Evolutionary conservation across 371 early-diverging fungal species (phyloP), one percentile per base, ranked within the genome.

Genomic region (Saksenaea oblongispora): DNA sequence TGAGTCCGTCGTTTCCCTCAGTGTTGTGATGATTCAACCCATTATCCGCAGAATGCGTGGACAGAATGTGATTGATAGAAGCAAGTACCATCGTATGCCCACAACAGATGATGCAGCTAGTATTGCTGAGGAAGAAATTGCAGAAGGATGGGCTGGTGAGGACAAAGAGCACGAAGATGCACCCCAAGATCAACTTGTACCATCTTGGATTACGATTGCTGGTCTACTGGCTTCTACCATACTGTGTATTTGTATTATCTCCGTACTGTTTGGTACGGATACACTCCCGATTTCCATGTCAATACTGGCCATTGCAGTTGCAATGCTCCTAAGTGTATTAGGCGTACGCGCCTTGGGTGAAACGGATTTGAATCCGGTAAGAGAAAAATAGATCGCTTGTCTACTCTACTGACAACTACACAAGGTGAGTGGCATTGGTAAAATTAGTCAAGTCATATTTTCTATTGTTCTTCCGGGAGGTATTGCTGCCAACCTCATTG

Each of bases 391-490:
- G n/a, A n/a, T 24, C 7, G 0, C 7, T 28, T 13, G 31, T 42
- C 1, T 10, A 17, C 4, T 17, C 8, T 8, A n/a, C 5, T 63
- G 11, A 36, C 22, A 2, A 5, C 11, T 58, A 27, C 56, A 7
- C 8, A 34, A 69, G 69, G 69, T 87, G 5, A 88, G 89, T 54
- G 91, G 93, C 14, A 93, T 95, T 56, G 94, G 89, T 35, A 95
- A 95, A 57, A 84, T 93, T 26, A 88, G 91, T 13, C 95, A 95
- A 72, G 88, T 94, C 22, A 75, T 91, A 27, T 93, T 93, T 75
- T 92, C 91, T 0, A 86, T 80, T 8, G 70, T 91, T 0, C 84
- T 89, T 63, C 92, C 91, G 14, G 89, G 88, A 15, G 84, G 85
- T 22, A 82, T 91, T 55, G 84, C 89, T 2, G 91, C 91, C 35